Conservation (phyloP, 2,329 filamentous ascomycete genomes). For the Colletotrichum liriopes region DNA sequence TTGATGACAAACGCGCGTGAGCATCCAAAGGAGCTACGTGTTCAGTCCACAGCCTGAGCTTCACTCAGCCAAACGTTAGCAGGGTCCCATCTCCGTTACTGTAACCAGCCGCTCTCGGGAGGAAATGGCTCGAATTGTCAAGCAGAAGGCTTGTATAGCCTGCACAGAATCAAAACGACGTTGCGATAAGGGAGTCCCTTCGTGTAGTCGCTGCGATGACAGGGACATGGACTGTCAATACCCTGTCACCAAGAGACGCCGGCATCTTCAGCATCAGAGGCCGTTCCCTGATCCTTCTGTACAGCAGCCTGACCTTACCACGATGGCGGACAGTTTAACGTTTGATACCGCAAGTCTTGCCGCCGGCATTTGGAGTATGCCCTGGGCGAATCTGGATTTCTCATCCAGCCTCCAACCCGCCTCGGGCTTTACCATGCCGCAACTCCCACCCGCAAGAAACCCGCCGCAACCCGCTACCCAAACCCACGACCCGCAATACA, state of each 20-base stretch:
- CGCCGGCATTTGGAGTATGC: constrained; percentile 8
- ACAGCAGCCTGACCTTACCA: neutral
- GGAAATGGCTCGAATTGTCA: constrained; percentile 10
- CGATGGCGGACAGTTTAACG: neutral
- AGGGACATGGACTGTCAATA: constrained; percentile 46
- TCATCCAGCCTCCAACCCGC: neutral
- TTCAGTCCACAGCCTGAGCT: too few species aligned
- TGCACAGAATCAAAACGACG: constrained; percentile 56
- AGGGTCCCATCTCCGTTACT: neutral
- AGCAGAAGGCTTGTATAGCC: constrained; percentile 52
- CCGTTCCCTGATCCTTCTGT: neutral
- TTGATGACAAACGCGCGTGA: neutral
- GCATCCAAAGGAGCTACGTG: neutral
- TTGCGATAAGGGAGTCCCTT: constrained; percentile 53
- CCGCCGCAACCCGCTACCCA: neutral
- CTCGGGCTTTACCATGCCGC: neutral
- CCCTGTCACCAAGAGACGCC: constrained; percentile 31
- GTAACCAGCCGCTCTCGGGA: neutral
- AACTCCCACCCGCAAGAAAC: neutral
- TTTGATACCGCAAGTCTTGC: neutral
- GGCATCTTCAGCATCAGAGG: neutral
- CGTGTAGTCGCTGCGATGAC: constrained; percentile 51
- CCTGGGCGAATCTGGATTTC: constrained; percentile 14
- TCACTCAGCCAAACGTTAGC: neutral
- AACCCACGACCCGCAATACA: neutral